phyloP scores from a whole-genome alignment of 305 asterid genomes.

The Ilex paraguariensis region DNA sequence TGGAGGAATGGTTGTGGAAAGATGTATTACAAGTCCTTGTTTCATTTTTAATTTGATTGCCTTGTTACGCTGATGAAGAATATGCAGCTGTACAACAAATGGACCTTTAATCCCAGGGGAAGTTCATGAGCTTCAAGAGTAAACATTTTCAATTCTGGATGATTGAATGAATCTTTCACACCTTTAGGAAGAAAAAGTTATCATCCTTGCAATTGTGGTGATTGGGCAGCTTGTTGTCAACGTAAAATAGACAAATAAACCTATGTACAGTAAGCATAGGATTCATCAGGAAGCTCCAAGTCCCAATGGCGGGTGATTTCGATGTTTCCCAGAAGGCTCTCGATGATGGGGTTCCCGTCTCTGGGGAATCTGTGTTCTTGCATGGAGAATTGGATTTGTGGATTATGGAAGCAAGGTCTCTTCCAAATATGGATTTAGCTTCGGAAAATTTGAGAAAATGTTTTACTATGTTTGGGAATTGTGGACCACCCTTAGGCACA shows the following conservation, averaged over 20 bases:
- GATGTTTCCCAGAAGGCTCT: background rate
- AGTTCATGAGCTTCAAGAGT: background rate
- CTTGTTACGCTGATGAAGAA: background rate
- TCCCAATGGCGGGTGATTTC: background rate
- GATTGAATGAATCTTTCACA: background rate
- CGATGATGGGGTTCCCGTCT: background rate
- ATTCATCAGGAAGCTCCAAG: background rate
- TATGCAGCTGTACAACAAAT: background rate
- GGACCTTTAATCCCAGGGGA: background rate
- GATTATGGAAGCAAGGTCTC: slow-evolving; percentile 17
- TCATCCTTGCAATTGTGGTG: background rate
- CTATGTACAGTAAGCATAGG: background rate
- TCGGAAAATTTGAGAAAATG: slow-evolving; percentile 1
- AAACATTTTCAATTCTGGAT: background rate
- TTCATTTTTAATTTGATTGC: too few relatives aligned
- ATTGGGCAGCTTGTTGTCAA: background rate
- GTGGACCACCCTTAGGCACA: background rate
- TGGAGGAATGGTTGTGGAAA: background rate
- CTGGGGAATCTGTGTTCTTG: slow-evolving; percentile 15
- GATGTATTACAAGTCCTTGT: background rate
- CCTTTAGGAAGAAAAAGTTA: background rate
- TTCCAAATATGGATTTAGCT: slow-evolving; percentile 14
- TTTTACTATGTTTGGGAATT: slow-evolving; percentile 3
- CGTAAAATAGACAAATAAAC: background rate
- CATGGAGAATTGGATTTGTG: slow-evolving; percentile 19